phyloP scores from a whole-genome alignment of 2,329 filamentous ascomycete genomes.

The Didymella lethalis region DNA sequence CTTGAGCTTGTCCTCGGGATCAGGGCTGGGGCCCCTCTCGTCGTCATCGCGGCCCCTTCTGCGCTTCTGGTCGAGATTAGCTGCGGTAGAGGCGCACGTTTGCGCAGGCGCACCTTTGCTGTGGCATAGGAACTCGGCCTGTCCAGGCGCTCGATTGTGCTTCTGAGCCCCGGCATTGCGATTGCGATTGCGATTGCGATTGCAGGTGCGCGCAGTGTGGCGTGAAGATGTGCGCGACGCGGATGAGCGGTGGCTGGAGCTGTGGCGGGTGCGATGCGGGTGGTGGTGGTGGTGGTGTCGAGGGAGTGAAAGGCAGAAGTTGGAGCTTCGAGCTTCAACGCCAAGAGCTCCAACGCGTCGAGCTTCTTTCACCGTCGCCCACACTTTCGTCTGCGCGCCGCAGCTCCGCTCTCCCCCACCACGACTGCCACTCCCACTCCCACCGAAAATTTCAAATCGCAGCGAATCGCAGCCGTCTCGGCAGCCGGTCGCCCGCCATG shows the following conservation, averaged over 20 bases:
- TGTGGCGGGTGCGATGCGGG: neutral
- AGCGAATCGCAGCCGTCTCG: neutral
- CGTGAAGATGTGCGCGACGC: slow-evolving; percentile 8
- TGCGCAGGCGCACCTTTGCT: slow-evolving; percentile 67
- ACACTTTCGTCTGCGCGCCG: slow-evolving; percentile 18
- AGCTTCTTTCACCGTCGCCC: slow-evolving; percentile 18
- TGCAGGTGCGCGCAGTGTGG: neutral
- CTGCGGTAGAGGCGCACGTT: neutral
- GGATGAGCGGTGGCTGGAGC: neutral
- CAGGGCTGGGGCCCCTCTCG: slow-evolving; percentile 61
- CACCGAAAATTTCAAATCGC: neutral
- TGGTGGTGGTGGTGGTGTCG: slow-evolving; percentile 4
- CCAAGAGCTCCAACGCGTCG: slow-evolving; percentile 24
- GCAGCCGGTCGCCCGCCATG: slow-evolving; percentile 63
- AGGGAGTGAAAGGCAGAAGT: neutral
- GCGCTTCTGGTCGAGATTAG: slow-evolving; percentile 67
- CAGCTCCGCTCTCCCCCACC: slow-evolving; percentile 6
- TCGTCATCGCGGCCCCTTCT: slow-evolving; percentile 69
- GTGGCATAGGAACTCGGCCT: slow-evolving; percentile 93
- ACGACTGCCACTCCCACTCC: neutral
- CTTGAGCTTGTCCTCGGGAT: slow-evolving; percentile 79
- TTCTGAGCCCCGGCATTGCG: slow-evolving; percentile 56
- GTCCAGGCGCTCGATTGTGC: slow-evolving; percentile 92
- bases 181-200: slow-evolving; percentile 23
- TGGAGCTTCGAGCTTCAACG: slow-evolving; percentile 7